Evolutionary conservation across 495 filamentous ascomycete species (phyloP).

Genomic region (Daldinia concentrica): DNA sequence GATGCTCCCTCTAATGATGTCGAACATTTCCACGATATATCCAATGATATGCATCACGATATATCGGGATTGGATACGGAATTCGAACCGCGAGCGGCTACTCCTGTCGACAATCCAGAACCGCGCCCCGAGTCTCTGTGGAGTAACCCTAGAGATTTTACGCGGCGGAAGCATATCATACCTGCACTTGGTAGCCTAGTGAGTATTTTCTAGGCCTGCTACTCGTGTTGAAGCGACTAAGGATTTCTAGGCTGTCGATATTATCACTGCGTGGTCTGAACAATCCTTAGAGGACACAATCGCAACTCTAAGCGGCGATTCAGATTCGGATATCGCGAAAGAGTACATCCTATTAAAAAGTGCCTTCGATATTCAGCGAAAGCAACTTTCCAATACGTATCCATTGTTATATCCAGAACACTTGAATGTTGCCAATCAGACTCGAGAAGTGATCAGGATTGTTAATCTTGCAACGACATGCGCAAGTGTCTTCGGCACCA

Average conservation of each 20-base stretch:
- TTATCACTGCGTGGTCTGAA: slow-evolving; percentile 56
- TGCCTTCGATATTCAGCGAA: slow-evolving; percentile 83
- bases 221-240: slow-evolving; percentile 17
- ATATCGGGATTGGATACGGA: slow-evolving; percentile 13
- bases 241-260: slow-evolving; percentile 52
- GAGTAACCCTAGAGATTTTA: slow-evolving; percentile 46
- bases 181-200: slow-evolving; percentile 55
- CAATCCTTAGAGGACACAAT: slow-evolving; percentile 69
- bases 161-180: slow-evolving; percentile 49
- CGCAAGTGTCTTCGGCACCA: slow-evolving; percentile 80
- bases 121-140: slow-evolving; percentile 42
- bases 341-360: slow-evolving; percentile 83
- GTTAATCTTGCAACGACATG: slow-evolving; percentile 89
- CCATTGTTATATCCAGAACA: slow-evolving; percentile 77
- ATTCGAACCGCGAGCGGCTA: slow-evolving; percentile 22
- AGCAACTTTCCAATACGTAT: slow-evolving; percentile 74
- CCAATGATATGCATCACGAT: slow-evolving; percentile 12
- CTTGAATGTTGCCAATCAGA: slow-evolving; percentile 66
- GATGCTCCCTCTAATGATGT: slow-evolving; percentile 12
- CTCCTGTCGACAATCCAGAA: slow-evolving; percentile 32
- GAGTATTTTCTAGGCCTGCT: slow-evolving; percentile 14
- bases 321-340: slow-evolving; percentile 78
- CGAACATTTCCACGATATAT: slow-evolving; percentile 8
- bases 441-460: slow-evolving; percentile 77
- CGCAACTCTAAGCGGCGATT: slow-evolving; percentile 70